Percentiles rank a stretch among this genome's conserved stretches.
Evolutionary conservation across 805 yeast genomes (phyloP).

Genomic region (Starmerella floricola): DNA sequence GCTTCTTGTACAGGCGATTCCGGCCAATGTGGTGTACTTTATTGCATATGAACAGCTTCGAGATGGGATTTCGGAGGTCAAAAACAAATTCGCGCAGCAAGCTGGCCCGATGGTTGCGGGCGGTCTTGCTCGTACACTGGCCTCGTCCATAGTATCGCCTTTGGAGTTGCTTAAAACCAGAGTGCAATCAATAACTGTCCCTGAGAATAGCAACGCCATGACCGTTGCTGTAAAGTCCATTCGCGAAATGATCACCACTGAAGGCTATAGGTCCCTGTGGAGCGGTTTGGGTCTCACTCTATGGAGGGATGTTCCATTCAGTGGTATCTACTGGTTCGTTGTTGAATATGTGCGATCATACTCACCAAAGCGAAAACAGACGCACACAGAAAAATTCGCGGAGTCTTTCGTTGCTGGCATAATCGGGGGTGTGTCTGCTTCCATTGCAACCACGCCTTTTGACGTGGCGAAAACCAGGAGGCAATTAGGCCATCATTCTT

Average conservation of each 20-base stretch:
- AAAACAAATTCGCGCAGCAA: constrained; percentile 28
- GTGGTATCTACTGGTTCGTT: constrained; percentile 87
- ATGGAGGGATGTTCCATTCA: constrained; percentile 96
- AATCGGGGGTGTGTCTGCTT: constrained; percentile 72
- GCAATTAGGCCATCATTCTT: constrained; percentile 45
- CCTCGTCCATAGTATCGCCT: constrained; percentile 81
- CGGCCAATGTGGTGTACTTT: constrained; percentile 85
- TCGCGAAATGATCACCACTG: constrained; percentile 36
- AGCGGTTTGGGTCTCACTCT: constrained; percentile 77
- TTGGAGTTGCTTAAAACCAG: constrained; percentile 78
- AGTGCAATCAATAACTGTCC: constrained; percentile 61
- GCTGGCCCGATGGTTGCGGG: constrained; percentile 78
- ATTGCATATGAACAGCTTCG: constrained; percentile 83
- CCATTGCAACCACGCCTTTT: constrained; percentile 81
- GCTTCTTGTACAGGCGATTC: constrained; percentile 74
- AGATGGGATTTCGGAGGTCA: constrained; percentile 46
- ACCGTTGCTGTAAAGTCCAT: constrained; percentile 39
- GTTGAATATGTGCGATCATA: constrained; percentile 41
- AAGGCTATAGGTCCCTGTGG: constrained; percentile 59
- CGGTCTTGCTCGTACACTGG: constrained; percentile 62
- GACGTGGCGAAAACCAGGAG: constrained; percentile 94
- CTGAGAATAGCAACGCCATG: constrained; percentile 30
- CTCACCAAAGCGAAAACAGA: constrained; percentile 2
- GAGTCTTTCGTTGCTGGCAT: constrained; percentile 65
- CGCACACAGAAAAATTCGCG: constrained; percentile 23